phyloP scores from a whole-genome alignment of 1,284 basidiomycete species.

The Thecaphora frezii region DNA sequence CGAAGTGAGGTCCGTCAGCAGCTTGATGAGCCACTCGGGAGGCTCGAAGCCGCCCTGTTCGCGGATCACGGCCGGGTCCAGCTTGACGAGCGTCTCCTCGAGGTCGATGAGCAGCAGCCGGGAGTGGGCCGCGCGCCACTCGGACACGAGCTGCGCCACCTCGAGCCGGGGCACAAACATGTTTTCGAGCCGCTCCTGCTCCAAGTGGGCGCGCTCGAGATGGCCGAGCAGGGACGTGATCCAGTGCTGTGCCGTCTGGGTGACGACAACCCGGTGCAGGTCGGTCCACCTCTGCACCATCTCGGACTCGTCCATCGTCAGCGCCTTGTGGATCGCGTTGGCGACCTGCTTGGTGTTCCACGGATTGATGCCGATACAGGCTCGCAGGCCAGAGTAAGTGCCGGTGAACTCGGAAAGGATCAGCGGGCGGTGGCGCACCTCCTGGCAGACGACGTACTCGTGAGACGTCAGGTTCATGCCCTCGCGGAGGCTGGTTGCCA shows the following conservation, averaged over 20 bases:
- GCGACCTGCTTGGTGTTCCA: slow-evolving; percentile 62
- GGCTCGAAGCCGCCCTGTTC: slow-evolving; percentile 62
- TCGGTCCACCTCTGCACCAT: slow-evolving; percentile 77
- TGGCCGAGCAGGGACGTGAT: slow-evolving; percentile 71
- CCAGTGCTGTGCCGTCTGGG: slow-evolving; percentile 82
- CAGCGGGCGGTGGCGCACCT: slow-evolving; percentile 68
- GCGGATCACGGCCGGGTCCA: slow-evolving; percentile 53
- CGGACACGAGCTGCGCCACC: slow-evolving; percentile 55
- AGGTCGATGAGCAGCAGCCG: slow-evolving; percentile 76
- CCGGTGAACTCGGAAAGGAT: slow-evolving; percentile 78
- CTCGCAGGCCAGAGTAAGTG: slow-evolving; percentile 80
- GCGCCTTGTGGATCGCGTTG: slow-evolving; percentile 71
- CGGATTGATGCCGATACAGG: slow-evolving; percentile 80
- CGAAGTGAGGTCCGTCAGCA: slow-evolving; percentile 68
- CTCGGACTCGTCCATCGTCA: slow-evolving; percentile 77
- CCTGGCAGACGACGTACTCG: slow-evolving; percentile 72
- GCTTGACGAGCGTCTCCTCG: slow-evolving; percentile 72
- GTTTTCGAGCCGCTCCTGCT: slow-evolving; percentile 48
- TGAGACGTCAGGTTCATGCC: slow-evolving; percentile 83
- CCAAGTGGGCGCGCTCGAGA: slow-evolving; percentile 52
- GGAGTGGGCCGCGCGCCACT: slow-evolving; percentile 63
- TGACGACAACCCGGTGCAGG: slow-evolving; percentile 79
- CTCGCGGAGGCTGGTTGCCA: slow-evolving; percentile 79
- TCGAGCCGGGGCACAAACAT: slow-evolving; percentile 54
- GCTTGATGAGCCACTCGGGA: slow-evolving; percentile 65